Percentiles rank a stretch among this genome's conserved stretches.
phyloP scores from a whole-genome alignment of 129 eudicot genomes.

The Ambrosia trifida region DNA sequence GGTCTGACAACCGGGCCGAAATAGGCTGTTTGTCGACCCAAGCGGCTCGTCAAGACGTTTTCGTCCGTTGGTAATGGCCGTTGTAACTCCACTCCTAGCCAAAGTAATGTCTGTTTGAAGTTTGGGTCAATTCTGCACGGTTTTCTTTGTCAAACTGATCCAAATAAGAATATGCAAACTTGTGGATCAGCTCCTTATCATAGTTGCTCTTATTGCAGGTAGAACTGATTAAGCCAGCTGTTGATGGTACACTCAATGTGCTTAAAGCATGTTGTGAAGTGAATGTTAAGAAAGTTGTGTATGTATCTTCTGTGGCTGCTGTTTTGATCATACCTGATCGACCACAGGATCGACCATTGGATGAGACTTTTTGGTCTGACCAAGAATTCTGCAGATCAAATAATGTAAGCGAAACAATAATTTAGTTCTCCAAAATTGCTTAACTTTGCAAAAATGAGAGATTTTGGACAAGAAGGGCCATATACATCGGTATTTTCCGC shows the following conservation, averaged over 20 bases:
- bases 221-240: constrained; percentile 78
- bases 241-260: constrained; percentile 77
- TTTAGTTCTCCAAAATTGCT: neutral
- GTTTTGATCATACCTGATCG: constrained; percentile 50
- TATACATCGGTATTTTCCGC: neutral
- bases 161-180: no score
- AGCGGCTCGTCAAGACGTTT: no score
- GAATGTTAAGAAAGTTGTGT: constrained; percentile 55
- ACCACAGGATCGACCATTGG: constrained; percentile 57
- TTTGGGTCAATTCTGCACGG: no score
- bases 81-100: no score
- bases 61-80: no score
- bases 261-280: constrained; percentile 79
- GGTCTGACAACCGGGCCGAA: no score
- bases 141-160: no score
- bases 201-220: constrained; percentile 45
- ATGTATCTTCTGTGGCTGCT: constrained; percentile 74
- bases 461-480: constrained; percentile 8
- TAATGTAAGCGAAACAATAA: constrained; percentile 43
- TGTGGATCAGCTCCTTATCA: no score
- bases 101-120: no score
- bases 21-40: no score
- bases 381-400: constrained; percentile 63
- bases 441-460: constrained; percentile 5
- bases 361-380: constrained; percentile 95